Evolutionary conservation across 352 stramenopile genomes (phyloP), one percentile per base, ranked within the genome.

Genomic region (Plasmopara muralis): DNA sequence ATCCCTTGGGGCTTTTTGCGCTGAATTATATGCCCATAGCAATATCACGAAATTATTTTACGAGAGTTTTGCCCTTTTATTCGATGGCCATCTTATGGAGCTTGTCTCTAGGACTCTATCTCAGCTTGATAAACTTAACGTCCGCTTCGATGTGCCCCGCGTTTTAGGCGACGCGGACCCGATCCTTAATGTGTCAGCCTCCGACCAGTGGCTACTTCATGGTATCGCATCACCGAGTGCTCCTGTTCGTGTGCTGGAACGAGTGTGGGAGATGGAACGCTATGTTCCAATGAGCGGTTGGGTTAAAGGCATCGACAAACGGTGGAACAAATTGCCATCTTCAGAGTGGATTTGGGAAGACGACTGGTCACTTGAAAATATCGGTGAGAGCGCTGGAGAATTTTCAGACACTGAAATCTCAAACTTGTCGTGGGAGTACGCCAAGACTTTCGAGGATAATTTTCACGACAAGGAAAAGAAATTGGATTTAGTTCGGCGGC

Each of bases 321-420:
- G 72, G 13, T 63, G 53, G 50, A 57, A 76, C n/a, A 70, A 86
- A 18, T 61, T 91, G 1, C 76, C 78, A 39, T 88, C 77, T 7
- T 88, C 76, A 3, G 81, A 91, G 55, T 91, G 81, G 81, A 66
- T 89, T 28, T 91, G 81, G 81, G 77, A 87, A 55, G 77, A 69
- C 38, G 76, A 88, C 3, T 91, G 81, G 81, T 60, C 62, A 9
- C 53, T 91, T 15, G 80, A 88, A 49, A 60, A 47, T 56, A 12
- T 45, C n/a, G 50, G 30, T 39, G 48, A 61, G 29, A 61, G 66
- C n/a, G 51, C 47, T 15, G 63, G 46, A 6, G 64, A 71, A 49
- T 62, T 47, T 4, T 64, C 60, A 0, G 62, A 70, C 31, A 61
- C 44, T 44, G 63, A 71, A 35, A 40, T 35, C 28, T 46, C 40